A percentile compares a stretch with the other conserved stretches of the same genome.
phyloP scores from a whole-genome alignment of 768 basidiomycete genomes.

The Tulasnella calospora region DNA sequence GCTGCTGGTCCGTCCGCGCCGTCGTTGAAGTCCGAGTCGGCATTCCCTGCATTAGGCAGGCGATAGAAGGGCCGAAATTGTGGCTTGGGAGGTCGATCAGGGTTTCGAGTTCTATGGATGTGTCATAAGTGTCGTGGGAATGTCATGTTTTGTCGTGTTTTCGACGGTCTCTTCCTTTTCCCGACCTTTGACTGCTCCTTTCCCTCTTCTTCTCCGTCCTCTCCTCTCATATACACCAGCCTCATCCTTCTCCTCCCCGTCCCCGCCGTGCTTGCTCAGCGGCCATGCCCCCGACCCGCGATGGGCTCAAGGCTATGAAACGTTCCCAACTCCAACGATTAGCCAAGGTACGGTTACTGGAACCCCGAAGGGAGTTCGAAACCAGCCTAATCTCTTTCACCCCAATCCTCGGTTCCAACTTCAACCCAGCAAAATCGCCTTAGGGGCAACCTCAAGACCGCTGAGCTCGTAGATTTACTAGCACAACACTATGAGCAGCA shows the following conservation, averaged over 20 bases:
- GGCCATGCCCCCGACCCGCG: slow-evolving; percentile 22
- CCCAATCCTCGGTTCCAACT: background rate
- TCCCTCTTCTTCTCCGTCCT: background rate
- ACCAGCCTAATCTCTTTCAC: slow-evolving; percentile 14
- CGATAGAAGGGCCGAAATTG: background rate
- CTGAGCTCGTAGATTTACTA: slow-evolving; percentile 20
- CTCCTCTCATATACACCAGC: background rate
- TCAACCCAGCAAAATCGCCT: slow-evolving; percentile 17
- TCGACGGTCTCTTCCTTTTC: slow-evolving; percentile 5
- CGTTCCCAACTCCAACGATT: slow-evolving; percentile 21
- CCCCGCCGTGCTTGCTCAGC: background rate
- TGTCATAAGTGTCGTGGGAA: slow-evolving; percentile 8
- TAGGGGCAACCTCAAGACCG: slow-evolving; percentile 24
- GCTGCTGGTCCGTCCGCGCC: background rate
- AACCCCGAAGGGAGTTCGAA: background rate
- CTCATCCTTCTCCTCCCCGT: background rate
- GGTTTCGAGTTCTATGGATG: background rate
- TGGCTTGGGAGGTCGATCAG: slow-evolving; percentile 10
- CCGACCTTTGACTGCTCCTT: background rate
- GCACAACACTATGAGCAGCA: slow-evolving; percentile 20
- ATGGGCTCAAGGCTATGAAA: slow-evolving; percentile 21
- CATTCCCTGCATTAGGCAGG: slow-evolving; percentile 9
- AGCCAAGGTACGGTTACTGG: slow-evolving; percentile 1
- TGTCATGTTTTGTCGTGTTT: background rate
- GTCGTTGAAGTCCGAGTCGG: background rate